Base-by-base conservation (phyloP, 164 flowering plant species). In the Platanus orientalis region DNA sequence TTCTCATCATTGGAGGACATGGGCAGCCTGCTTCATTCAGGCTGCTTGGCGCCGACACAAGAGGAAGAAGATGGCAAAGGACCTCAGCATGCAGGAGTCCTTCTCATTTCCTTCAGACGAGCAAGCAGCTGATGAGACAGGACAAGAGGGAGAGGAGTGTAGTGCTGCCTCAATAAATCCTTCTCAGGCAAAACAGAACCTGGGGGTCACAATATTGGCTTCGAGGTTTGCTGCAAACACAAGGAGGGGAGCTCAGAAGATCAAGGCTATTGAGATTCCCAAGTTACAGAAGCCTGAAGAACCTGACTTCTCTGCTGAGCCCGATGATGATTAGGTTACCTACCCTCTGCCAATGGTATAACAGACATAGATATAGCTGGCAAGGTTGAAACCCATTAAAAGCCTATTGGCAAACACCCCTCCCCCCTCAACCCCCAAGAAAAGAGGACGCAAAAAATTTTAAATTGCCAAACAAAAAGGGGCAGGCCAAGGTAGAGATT, bases 1-100 rank as follows among this genome's bases (percentile, higher is more conserved):
- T 56, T 91, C 98, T 17, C 88, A 87, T 70, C 98, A 94, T 52
- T 91, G 98, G 98, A 80, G 98, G 58, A 87, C 95, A n/a, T 94
- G 98, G 98, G 95, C 96, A 16, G 95, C 97, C 24, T 89, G 96
- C 74, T 94, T 87, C 71, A 82, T 94, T 56, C 98, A 91, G 69
- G 98, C 88, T 25, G 98, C 97, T 45, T 94, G 96, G 98, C 78
- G 81, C 3, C 76, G 89, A 32, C 63, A 71, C 65, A 83, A 81
- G 80, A 83, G 79, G 72, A 75, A 89, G 57, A 81, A 44, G 76
- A 55, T 78, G 77, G 85, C 82, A 3, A 77, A 66, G 59, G 72
- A 70, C 32, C 83, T 87, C 53, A 64, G 60, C 4, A 39, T 72
- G 61, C 68, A 62, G 49, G 87, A 87, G 58, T 82, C 90, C 6